phyloP scores from a whole-genome alignment of 176 grass and related monocot species.

The Ensete ventricosum region DNA sequence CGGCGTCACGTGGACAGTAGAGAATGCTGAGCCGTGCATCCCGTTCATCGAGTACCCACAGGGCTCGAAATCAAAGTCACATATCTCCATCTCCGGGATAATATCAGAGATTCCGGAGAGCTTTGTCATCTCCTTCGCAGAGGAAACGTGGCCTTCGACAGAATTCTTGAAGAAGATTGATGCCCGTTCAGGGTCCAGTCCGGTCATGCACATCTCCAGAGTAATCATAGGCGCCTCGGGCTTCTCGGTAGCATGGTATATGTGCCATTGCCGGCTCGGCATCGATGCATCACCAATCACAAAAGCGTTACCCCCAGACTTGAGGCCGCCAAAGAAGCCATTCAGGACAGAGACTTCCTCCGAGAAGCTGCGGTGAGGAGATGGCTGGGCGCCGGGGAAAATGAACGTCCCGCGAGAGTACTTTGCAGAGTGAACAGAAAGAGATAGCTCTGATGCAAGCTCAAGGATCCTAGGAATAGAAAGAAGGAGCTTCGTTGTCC shows the following conservation, averaged over 20 bases:
- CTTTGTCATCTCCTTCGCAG: slow-evolving; percentile 30
- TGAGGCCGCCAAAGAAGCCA: slow-evolving; percentile 23
- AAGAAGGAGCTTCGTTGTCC: slow-evolving; percentile 33
- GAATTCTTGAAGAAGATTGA: slow-evolving; percentile 28
- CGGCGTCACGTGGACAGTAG: slow-evolving; percentile 39
- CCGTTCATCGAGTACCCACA: slow-evolving; percentile 48
- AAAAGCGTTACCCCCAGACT: slow-evolving; percentile 33
- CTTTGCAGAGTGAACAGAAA: slow-evolving; percentile 27
- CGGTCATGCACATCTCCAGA: slow-evolving; percentile 42
- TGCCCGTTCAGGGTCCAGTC: slow-evolving; percentile 19
- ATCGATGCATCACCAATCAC: slow-evolving; percentile 17
- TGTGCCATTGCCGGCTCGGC: slow-evolving; percentile 26
- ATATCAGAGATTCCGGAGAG: slow-evolving; percentile 36
- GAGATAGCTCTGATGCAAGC: slow-evolving; percentile 21
- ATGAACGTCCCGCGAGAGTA: slow-evolving; percentile 36
- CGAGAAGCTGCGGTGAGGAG: slow-evolving; percentile 31
- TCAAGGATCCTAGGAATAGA: slow-evolving; percentile 37
- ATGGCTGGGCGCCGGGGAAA: slow-evolving; percentile 33
- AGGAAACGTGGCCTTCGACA: slow-evolving; percentile 21
- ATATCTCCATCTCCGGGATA: slow-evolving; percentile 40
- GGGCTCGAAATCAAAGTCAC: slow-evolving; percentile 39
- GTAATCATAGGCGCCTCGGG: slow-evolving; percentile 31
- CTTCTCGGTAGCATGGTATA: slow-evolving; percentile 27
- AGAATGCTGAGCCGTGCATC: slow-evolving; percentile 27
- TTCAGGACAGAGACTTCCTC: slow-evolving; percentile 31